phyloP scores from a whole-genome alignment of 2,329 filamentous ascomycete species.

The Penicillium sclerotigenum region DNA sequence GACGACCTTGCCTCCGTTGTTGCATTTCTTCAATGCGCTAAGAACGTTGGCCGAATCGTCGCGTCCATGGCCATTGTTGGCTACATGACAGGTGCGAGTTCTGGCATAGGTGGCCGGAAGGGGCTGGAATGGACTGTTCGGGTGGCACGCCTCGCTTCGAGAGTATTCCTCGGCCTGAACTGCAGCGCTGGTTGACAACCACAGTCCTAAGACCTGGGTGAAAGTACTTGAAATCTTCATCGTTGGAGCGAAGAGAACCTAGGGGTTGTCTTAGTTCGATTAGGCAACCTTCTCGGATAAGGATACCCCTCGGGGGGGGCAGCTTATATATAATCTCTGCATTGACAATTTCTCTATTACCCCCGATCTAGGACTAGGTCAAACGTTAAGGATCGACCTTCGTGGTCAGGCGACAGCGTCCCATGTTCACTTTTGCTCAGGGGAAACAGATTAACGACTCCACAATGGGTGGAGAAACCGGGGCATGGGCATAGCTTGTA shows the following conservation, averaged over 20 bases:
- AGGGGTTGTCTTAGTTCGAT: neutral
- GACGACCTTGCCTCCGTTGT: slow-evolving; percentile 61
- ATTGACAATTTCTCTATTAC: neutral
- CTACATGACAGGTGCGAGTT: slow-evolving; percentile 31
- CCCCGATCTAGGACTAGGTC: neutral
- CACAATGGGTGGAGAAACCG: slow-evolving; percentile 12
- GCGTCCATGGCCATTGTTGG: slow-evolving; percentile 26
- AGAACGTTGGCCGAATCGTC: slow-evolving; percentile 55
- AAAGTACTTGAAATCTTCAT: slow-evolving; percentile 29
- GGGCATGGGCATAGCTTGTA: neutral
- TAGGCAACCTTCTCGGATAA: neutral
- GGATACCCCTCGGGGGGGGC: too few species aligned
- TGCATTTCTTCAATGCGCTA: slow-evolving; percentile 57
- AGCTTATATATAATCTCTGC: neutral
- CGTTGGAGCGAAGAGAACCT: neutral
- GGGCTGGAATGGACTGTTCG: slow-evolving; percentile 30
- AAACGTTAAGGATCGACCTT: slow-evolving; percentile 3
- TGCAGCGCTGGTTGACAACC: slow-evolving; percentile 16
- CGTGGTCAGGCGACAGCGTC: slow-evolving; percentile 4
- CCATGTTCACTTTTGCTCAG: slow-evolving; percentile 10
- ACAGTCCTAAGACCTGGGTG: slow-evolving; percentile 22
- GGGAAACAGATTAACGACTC: slow-evolving; percentile 14
- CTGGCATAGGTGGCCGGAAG: slow-evolving; percentile 27
- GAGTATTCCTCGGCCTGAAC: slow-evolving; percentile 18
- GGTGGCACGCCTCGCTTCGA: slow-evolving; percentile 26